Evolutionary conservation across 2,329 filamentous ascomycete species (phyloP), one percentile per base, ranked within the genome.

Genomic region (Ophiocordyceps camponoti-rufipedis): DNA sequence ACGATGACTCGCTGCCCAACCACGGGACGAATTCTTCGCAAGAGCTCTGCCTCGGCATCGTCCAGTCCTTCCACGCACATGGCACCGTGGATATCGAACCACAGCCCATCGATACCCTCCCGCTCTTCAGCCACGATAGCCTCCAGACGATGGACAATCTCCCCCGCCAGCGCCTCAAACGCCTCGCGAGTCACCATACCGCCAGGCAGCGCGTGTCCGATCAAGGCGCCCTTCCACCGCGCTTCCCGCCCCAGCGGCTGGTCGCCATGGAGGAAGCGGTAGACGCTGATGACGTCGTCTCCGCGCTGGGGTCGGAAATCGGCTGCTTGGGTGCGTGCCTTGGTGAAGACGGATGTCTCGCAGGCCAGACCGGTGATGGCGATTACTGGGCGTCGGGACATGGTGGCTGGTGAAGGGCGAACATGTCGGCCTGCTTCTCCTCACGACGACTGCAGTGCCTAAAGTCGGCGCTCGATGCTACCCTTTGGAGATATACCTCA

Each of bases 81-180:
- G 4, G 71, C 71, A 13, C 71, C 71, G 49, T 74, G 71, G 29
- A 74, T 74, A 48, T 74, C 70, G 46, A 71, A 70, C 70, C 70
- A 74, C 8, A 74, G 52, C 2, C 71, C 71, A 44, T 73, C 64
- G 2, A 73, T 50, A 9, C 23, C 23, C 23, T 23, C 23, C 23
- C 23, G 3, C 5, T 51, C 48, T 18, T 53, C 53, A 0, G 54
- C 51, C 0, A 58, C 55, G n/a, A 72, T 65, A 1, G 51, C 51
- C 1, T 45, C 35, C 13, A 74, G 59, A 0, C 66, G 62, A 2
- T 50, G 42, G 1, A 67, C 41, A 2, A 70, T 66, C 46, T 70
- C 67, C 0, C 19, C 50, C 0, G 63, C 58, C 6, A 74, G 60
- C 12, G 57, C 52, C 46, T 71, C 67, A 48, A 70, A 74, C 0